A percentile compares a stretch with the other conserved stretches of the same genome.
Conservation (phyloP, 768 basidiomycete species). For the Artomyces pyxidatus region DNA sequence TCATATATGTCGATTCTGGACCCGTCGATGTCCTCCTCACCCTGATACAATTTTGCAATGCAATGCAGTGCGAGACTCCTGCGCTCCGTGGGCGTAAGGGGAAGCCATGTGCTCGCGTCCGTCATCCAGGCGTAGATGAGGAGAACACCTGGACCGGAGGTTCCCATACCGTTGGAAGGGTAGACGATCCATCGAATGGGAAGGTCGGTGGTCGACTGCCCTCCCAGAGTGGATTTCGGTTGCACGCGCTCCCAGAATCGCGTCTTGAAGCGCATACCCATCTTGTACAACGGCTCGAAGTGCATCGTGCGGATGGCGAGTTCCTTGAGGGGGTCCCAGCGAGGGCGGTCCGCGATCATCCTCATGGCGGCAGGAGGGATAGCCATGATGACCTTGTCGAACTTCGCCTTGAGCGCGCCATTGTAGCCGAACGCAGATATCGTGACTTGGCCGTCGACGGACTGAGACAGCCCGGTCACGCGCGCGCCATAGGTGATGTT, state of each 20-base stretch:
- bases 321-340: conserved; percentile 16
- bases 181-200: conserved; percentile 17
- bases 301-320: conserved; percentile 19
- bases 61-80: conserved; percentile 15
- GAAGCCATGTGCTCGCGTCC: conserved; percentile 16
- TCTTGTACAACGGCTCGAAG: conserved; percentile 20
- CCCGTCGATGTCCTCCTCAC: neutral
- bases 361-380: conserved; percentile 19
- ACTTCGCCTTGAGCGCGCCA: conserved; percentile 2
- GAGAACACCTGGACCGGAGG: conserved; percentile 19
- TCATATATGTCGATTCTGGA: neutral
- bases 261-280: conserved; percentile 17
- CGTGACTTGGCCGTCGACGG: conserved; percentile 8
- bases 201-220: conserved; percentile 16
- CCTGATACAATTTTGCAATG: conserved; percentile 16
- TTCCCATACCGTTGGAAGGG: conserved; percentile 13
- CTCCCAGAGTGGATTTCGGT: conserved; percentile 4
- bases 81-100: conserved; percentile 16
- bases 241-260: conserved; percentile 16
- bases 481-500: conserved; percentile 18
- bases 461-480: conserved; percentile 10
- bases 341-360: conserved; percentile 18
- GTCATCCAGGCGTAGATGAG: conserved; percentile 23
- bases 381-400: conserved; percentile 17
- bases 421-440: conserved; percentile 1